Evolutionary conservation across 129 eudicot species (phyloP).

Genomic region (Kitagawia praeruptora): DNA sequence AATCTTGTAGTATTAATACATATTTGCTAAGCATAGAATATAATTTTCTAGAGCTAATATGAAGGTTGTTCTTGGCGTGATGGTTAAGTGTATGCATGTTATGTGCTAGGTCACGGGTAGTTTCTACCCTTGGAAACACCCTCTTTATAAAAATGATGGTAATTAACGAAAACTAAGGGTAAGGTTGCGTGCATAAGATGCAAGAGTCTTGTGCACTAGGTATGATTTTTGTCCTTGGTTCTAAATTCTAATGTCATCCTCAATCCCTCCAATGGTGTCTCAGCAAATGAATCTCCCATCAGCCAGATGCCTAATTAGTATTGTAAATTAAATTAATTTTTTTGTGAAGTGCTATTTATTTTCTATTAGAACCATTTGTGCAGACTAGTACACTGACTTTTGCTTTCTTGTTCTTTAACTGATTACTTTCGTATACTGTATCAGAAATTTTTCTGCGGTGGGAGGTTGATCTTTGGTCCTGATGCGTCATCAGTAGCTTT

Average conservation of each 20-base stretch:
- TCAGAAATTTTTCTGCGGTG: conserved; percentile 83
- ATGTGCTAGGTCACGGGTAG: not conserved
- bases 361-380: not conserved
- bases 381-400: not conserved
- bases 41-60: not conserved
- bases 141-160: not conserved
- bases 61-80: not conserved
- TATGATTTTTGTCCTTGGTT: not conserved
- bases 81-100: not conserved
- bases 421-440: conserved; percentile 6
- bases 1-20: not conserved
- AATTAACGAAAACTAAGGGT: not conserved
- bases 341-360: not conserved
- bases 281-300: not conserved
- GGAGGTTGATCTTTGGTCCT: conserved; percentile 94
- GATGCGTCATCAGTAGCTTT: conserved; percentile 63
- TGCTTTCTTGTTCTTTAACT: not conserved
- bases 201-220: not conserved
- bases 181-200: not conserved
- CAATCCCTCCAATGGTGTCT: not conserved
- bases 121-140: not conserved
- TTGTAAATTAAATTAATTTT: not conserved
- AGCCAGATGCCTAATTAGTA: not conserved
- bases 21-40: not conserved
- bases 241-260: not conserved